These are phyloP conservation scores for Arachis monticola DNA, from an alignment of 331 rosid genomes.

Conservation along the genomic window DNA sequence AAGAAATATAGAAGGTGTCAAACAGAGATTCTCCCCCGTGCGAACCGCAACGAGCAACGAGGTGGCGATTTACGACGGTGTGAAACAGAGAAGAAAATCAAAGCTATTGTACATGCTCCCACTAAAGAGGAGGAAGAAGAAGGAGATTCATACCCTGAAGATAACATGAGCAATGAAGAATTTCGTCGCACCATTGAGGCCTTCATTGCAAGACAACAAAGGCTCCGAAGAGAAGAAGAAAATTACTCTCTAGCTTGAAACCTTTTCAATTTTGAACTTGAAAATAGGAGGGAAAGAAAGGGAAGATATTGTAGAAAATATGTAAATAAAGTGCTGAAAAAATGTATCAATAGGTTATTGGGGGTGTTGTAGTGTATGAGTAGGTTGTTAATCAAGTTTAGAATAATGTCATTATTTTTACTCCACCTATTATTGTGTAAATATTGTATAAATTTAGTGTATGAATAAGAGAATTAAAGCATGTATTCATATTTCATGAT, in stretches of 20 bases:
- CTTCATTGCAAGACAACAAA: slow-evolving; percentile 86
- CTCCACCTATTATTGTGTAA: too few relatives aligned
- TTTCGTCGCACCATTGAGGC: slow-evolving; percentile 75
- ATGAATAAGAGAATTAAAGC: not conserved
- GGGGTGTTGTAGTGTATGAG: too few relatives aligned
- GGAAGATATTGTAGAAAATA: not conserved
- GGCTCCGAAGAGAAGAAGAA: slow-evolving; percentile 66
- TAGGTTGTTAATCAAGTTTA: not conserved
- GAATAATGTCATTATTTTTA: not conserved
- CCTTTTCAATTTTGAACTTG: not conserved
- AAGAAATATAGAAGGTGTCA: slow-evolving; percentile 53
- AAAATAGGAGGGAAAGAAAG: not conserved
- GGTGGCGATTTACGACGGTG: slow-evolving; percentile 42
- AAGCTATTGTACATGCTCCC: slow-evolving; percentile 18
- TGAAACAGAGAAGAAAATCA: slow-evolving; percentile 53
- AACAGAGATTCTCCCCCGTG: slow-evolving; percentile 41
- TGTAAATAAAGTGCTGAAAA: slow-evolving; percentile 2
- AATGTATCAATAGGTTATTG: too few relatives aligned
- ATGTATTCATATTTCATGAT: not conserved
- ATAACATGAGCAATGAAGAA: slow-evolving; percentile 73
- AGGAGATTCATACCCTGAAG: slow-evolving; percentile 53
- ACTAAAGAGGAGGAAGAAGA: not conserved
- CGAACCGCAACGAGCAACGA: slow-evolving; percentile 33
- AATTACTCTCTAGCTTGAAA: slow-evolving; percentile 24
- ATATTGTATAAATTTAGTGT: too few relatives aligned